Evolutionary conservation across 176 grass and related monocot species (phyloP).

Genomic region (Saccharum spontaneum): DNA sequence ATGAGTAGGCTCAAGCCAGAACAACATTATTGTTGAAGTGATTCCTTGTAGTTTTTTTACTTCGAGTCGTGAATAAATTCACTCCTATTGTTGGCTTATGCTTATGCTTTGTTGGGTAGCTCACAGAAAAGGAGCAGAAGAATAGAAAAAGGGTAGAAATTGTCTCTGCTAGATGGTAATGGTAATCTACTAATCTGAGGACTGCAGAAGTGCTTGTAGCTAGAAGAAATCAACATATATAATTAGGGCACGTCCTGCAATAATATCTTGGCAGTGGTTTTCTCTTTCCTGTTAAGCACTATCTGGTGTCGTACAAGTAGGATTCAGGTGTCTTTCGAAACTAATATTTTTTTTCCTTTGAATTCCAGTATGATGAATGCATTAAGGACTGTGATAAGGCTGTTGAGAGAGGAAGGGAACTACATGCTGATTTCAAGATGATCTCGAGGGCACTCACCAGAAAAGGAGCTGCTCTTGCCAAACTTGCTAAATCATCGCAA

Average conservation of each 20-base stretch:
- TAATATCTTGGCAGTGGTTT: neutral
- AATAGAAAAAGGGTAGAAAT: neutral
- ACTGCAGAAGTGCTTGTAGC: neutral
- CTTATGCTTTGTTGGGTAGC: too few species aligned
- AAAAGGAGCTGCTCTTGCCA: conserved; percentile 88
- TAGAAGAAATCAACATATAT: neutral
- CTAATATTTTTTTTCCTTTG: conserved; percentile 21
- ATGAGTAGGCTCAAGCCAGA: neutral
- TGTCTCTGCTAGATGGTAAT: neutral
- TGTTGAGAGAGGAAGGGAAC: conserved; percentile 94
- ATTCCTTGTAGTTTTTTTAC: neutral
- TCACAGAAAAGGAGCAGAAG: too few species aligned
- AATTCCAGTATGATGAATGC: conserved; percentile 77
- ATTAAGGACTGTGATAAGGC: conserved; percentile 97
- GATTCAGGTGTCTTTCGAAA: neutral
- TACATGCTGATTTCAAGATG: conserved; percentile 96
- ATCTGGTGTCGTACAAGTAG: neutral
- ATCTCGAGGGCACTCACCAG: conserved; percentile 90
- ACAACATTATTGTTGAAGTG: neutral
- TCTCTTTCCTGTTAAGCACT: neutral
- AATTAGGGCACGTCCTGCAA: neutral
- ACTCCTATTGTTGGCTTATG: neutral
- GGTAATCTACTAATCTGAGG: neutral
- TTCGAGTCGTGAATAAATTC: neutral
- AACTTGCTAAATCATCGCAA: conserved; percentile 81